Conservation (phyloP, 148 eudicot genomes). For the Vaccinium macrocarpon region DNA sequence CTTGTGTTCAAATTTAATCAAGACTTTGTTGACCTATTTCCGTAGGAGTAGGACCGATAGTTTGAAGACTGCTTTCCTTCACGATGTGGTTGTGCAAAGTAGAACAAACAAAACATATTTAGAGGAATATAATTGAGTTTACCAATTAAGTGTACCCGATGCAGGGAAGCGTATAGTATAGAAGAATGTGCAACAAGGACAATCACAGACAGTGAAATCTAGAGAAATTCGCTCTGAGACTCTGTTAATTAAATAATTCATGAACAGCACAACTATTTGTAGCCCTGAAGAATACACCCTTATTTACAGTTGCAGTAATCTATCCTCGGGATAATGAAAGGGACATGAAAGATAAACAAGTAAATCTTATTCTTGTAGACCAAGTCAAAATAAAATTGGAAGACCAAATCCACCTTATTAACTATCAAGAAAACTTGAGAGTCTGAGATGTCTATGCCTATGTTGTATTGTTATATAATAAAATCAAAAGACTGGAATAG, state of each 20-base stretch:
- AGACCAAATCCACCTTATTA: background rate
- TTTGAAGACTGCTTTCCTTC: background rate
- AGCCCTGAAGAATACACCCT: background rate
- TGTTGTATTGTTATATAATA: background rate
- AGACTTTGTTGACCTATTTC: background rate
- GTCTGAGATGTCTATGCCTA: background rate
- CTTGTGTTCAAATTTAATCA: background rate
- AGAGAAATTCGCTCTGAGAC: background rate
- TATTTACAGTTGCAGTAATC: background rate
- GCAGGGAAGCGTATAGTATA: background rate
- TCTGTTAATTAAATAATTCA: background rate
- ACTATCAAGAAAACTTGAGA: background rate
- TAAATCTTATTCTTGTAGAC: background rate
- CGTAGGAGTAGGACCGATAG: background rate
- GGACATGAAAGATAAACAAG: background rate
- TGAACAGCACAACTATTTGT: background rate
- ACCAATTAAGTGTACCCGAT: background rate
- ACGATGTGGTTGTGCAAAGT: background rate
- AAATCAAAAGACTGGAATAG: background rate
- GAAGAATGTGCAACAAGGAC: slow-evolving; percentile 3
- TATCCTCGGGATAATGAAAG: background rate
- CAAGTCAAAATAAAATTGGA: background rate
- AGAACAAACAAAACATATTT: background rate
- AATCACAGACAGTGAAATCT: background rate
- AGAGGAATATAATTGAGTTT: background rate